Evolutionary conservation across 164 flowering plant species (phyloP).

Genomic region (Pachysandra terminalis): DNA sequence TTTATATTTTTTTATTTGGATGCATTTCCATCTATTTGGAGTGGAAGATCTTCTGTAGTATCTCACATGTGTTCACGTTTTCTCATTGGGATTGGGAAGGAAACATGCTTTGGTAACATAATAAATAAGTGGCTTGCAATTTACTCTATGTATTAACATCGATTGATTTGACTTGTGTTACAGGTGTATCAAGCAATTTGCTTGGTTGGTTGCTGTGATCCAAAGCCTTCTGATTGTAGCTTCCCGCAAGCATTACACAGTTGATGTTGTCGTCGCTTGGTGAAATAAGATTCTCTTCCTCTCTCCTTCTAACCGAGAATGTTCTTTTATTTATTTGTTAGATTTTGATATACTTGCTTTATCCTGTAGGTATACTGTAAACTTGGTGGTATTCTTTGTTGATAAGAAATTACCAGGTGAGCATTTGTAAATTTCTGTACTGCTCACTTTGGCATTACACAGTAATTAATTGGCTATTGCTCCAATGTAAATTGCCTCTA

Average conservation of each 20-base stretch:
- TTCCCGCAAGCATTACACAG: constrained; percentile 86
- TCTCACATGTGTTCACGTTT: background rate
- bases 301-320: background rate
- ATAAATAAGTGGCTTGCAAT: background rate
- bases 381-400: constrained; percentile 78
- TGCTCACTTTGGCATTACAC: background rate
- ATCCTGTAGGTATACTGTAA: constrained; percentile 83
- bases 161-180: constrained; percentile 4
- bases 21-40: background rate
- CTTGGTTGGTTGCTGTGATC: constrained; percentile 67
- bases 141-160: too few species aligned
- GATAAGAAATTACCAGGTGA: constrained; percentile 79
- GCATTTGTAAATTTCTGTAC: constrained; percentile 1
- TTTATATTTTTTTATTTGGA: constrained; percentile 1
- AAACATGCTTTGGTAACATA: background rate
- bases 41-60: background rate
- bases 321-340: too few species aligned
- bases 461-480: background rate
- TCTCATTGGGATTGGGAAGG: background rate
- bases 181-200: constrained; percentile 75
- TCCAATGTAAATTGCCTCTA: background rate
- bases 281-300: constrained; percentile 7
- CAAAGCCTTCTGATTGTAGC: constrained; percentile 90
- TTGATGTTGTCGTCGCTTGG: constrained; percentile 66
- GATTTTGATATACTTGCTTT: background rate